Conservation (phyloP, 306 rosid species). For the Dalbergia cultrata region DNA sequence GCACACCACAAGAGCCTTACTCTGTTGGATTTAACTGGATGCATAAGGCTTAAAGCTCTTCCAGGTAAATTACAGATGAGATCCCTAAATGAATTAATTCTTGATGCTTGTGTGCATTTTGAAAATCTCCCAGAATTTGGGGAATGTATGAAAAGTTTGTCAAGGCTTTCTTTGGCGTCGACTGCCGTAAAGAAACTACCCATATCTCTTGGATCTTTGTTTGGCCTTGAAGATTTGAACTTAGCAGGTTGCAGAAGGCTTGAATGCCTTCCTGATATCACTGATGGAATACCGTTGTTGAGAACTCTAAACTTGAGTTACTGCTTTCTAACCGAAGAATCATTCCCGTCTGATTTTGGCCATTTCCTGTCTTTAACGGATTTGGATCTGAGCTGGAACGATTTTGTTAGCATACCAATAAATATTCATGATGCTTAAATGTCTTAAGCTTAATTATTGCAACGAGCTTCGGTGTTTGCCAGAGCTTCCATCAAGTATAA, state of each 20-base stretch:
- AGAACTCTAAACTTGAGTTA: constrained; percentile 28
- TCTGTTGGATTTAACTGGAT: not conserved
- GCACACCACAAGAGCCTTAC: not conserved
- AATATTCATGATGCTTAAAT: too few species aligned
- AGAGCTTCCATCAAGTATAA: too few species aligned
- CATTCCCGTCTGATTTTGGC: too few species aligned
- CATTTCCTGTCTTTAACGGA: too few species aligned
- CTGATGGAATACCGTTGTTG: not conserved
- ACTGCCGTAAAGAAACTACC: not conserved
- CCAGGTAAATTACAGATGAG: not conserved
- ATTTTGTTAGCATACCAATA: too few species aligned
- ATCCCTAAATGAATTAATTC: not conserved
- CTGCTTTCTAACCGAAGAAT: not conserved
- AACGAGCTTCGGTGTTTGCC: too few species aligned
- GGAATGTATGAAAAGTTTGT: not conserved
- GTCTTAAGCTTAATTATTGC: too few species aligned
- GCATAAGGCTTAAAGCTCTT: not conserved
- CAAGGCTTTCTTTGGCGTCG: not conserved
- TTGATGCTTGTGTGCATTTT: not conserved
- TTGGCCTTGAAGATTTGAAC: constrained; percentile 5
- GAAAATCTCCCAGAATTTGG: constrained; percentile 24
- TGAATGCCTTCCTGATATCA: constrained; percentile 15
- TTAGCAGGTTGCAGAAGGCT: not conserved
- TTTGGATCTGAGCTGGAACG: too few species aligned
- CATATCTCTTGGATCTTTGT: not conserved